A percentile compares a stretch with the other conserved stretches of the same genome.
Conservation (phyloP, 441 rosid species). For the Jatropha podagrica region DNA sequence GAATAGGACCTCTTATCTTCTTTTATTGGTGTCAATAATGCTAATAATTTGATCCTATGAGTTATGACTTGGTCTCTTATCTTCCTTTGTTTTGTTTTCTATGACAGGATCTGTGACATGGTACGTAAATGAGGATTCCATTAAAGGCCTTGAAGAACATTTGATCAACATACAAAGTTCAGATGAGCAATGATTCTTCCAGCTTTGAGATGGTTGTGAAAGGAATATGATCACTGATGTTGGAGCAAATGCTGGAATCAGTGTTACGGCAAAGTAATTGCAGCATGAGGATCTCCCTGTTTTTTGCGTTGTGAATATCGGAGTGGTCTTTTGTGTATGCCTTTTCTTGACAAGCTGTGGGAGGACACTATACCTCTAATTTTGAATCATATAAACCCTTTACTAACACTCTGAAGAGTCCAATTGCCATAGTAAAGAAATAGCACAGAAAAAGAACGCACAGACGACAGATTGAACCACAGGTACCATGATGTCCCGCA, state of each 20-base stretch:
- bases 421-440: background rate
- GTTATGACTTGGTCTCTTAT: background rate
- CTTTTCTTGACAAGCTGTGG: background rate
- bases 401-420: background rate
- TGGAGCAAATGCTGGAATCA: conserved; percentile 10
- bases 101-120: conserved; percentile 62
- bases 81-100: background rate
- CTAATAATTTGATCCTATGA: conserved; percentile 15
- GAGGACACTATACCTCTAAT: background rate
- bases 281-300: background rate
- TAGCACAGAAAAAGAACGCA: background rate
- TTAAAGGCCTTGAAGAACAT: conserved; percentile 55
- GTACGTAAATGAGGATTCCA: conserved; percentile 56
- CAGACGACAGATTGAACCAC: background rate
- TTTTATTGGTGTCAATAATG: background rate
- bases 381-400: no score
- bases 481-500: conserved; percentile 1
- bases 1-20: background rate
- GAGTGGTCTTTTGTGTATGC: background rate
- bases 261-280: background rate
- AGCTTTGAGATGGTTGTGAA: background rate
- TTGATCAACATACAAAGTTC: conserved; percentile 44
- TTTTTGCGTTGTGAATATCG: background rate
- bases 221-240: conserved; percentile 1
- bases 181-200: conserved; percentile 39